Evolutionary conservation across 2,329 filamentous ascomycete species (phyloP), one percentile per base, ranked within the genome.

Genomic region (Botryosphaeria dothidea): DNA sequence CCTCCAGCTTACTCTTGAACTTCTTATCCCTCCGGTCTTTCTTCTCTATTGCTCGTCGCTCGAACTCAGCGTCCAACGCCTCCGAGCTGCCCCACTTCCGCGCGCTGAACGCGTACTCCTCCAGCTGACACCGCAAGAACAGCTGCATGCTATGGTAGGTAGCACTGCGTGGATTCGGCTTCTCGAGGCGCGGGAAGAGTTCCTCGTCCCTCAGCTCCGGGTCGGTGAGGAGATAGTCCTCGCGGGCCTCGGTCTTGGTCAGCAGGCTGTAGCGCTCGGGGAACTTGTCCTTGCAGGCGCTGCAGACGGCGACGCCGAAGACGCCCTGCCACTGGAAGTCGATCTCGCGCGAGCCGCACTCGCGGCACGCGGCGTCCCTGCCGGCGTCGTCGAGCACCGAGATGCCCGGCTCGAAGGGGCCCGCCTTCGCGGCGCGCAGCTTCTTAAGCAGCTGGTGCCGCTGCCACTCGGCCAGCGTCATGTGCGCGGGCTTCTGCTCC

Each of bases 141-240:
- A 99, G 85, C 90, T 97, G 97, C 95, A 99, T 99, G 81, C 96
- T 92, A 77, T 97, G 93, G 92, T 93, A 99, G 66, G 93, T 93
- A 0, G 91, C 88, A 76, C 97, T 97, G 79, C 97, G 95, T 0
- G 95, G 95, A 72, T 99, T 99, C 1, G 95, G 94, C 36, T 90
- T 89, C 62, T 91, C 90, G 8, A 99, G 84, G 75, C 96, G 93
- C 0, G 94, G 94, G 0, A 99, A 83, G 1, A 99, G 82, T 17
- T 93, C 90, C 65, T 88, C 86, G 73, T 99, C 95, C 71, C 90
- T 90, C n/a, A 99, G 85, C 77, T 99, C 95, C 38, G 93, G 89
- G 73, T 98, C 94, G 1, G 95, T 99, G 48, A 99, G 81, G 1
- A 99, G 85, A 77, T 99, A 99, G 76, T 99, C 95, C 77, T 97